A percentile compares a stretch with the other conserved stretches of the same genome.
Evolutionary conservation across 2,329 filamentous ascomycete genomes (phyloP).

Genomic region (Ascomycota sp.): DNA sequence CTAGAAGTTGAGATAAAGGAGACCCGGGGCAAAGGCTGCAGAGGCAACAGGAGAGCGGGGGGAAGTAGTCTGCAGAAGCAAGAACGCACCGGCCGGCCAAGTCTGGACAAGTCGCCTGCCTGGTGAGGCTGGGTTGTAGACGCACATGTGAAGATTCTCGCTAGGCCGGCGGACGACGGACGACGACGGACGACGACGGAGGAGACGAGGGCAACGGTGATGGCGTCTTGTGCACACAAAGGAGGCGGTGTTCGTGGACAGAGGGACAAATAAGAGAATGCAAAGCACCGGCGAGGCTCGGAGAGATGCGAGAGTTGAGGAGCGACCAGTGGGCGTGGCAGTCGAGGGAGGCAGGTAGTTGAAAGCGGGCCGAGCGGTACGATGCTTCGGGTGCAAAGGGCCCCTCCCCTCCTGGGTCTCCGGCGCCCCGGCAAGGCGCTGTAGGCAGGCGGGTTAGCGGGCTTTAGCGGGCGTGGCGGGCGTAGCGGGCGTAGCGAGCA

Average conservation of each 20-base stretch:
- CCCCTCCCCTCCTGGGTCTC: not conserved
- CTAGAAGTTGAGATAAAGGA: constrained; percentile 4
- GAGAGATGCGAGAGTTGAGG: not conserved
- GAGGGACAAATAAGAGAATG: too few relatives aligned
- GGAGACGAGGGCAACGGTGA: too few relatives aligned
- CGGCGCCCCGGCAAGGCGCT: too few relatives aligned
- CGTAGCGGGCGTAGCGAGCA: too few relatives aligned
- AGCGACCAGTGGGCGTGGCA: not conserved
- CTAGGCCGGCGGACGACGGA: too few relatives aligned
- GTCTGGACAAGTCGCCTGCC: constrained; percentile 1
- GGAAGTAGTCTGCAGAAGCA: not conserved
- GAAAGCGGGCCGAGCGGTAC: constrained; percentile 1
- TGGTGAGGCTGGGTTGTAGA: constrained; percentile 1
- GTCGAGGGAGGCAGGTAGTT: constrained; percentile 1
- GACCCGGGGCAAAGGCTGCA: not conserved
- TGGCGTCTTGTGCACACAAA: not conserved
- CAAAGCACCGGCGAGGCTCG: not conserved
- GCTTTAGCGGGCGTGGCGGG: too few relatives aligned
- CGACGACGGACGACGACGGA: too few relatives aligned
- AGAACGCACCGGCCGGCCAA: not conserved
- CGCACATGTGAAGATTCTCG: constrained; percentile 1
- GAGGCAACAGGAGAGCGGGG: constrained; percentile 1
- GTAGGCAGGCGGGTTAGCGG: too few relatives aligned
- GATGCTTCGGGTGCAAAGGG: not conserved
- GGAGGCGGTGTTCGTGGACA: too few relatives aligned